Conservation (phyloP, 176 grass and related monocot species). For the Pontederia crassipes region DNA sequence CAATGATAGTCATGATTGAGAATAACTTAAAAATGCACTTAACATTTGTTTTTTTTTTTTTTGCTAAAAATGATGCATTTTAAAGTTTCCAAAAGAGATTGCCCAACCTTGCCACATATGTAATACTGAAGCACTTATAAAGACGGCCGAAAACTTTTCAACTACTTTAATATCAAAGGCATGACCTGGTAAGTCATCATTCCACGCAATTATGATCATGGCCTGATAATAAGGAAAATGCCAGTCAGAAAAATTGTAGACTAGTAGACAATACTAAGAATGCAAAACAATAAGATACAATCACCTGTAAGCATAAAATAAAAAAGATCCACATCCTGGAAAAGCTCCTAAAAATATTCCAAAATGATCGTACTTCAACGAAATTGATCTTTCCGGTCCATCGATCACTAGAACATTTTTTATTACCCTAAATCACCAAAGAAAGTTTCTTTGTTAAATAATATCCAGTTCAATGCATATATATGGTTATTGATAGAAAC, state of each 20-base stretch:
- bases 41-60: too few relatives aligned
- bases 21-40: too few relatives aligned
- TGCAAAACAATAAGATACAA: slow-evolving; percentile 1
- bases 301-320: slow-evolving; percentile 77
- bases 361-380: slow-evolving; percentile 85
- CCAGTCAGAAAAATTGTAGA: not conserved
- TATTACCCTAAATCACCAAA: too few relatives aligned
- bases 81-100: too few relatives aligned
- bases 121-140: slow-evolving; percentile 76
- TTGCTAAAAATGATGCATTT: too few relatives aligned
- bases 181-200: slow-evolving; percentile 61
- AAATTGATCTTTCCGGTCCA: slow-evolving; percentile 97
- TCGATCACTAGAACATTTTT: slow-evolving; percentile 8
- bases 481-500: too few relatives aligned
- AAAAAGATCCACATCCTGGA: slow-evolving; percentile 93
- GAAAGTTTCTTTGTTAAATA: too few relatives aligned
- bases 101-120: slow-evolving; percentile 62
- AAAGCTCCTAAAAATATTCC: slow-evolving; percentile 98
- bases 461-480: too few relatives aligned
- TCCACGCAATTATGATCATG: slow-evolving; percentile 94
- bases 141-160: slow-evolving; percentile 84
- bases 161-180: slow-evolving; percentile 72
- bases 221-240: slow-evolving; percentile 30
- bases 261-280: slow-evolving; percentile 2
- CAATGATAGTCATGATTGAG: too few relatives aligned